Evolutionary conservation across 176 grass and related monocot genomes (phyloP).

Genomic region (Zoysia japonica): DNA sequence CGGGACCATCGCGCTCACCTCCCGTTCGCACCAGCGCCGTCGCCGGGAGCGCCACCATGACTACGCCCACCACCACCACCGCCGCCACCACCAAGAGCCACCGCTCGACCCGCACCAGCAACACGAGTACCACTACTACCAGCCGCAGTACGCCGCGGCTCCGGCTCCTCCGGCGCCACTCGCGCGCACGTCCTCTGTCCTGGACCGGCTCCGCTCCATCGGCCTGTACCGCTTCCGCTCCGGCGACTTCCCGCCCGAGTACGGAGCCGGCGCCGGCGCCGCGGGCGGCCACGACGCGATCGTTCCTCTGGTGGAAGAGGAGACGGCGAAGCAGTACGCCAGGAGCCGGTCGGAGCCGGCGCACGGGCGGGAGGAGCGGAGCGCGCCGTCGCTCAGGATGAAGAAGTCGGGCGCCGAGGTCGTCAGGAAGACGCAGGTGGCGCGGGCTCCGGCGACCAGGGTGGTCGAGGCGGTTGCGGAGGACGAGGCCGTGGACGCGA

Average conservation of each 20-base stretch:
- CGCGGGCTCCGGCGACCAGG: not conserved
- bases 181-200: slow-evolving; percentile 56
- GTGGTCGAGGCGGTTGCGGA: slow-evolving; percentile 5
- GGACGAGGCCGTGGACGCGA: slow-evolving; percentile 27
- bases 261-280: not conserved
- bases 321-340: not conserved
- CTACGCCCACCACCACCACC: not conserved
- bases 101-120: not conserved
- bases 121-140: not conserved
- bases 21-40: slow-evolving; percentile 39
- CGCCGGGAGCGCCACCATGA: not conserved
- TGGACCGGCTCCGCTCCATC: slow-evolving; percentile 67
- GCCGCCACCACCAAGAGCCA: not conserved
- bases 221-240: slow-evolving; percentile 70
- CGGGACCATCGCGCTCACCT: slow-evolving; percentile 86
- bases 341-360: slow-evolving; percentile 54
- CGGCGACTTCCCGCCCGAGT: slow-evolving; percentile 61
- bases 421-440: slow-evolving; percentile 12
- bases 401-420: slow-evolving; percentile 30
- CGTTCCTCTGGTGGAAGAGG: not conserved
- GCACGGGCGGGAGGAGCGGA: slow-evolving; percentile 17
- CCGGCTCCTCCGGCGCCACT: slow-evolving; percentile 33
- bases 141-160: slow-evolving; percentile 21
- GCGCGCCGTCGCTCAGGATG: slow-evolving; percentile 1
- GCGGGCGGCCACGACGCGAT: not conserved